A percentile compares a stretch with the other conserved stretches of the same genome.
phyloP scores from a whole-genome alignment of 371 early-diverging fungal species.

The Fennellomyces sp. region DNA sequence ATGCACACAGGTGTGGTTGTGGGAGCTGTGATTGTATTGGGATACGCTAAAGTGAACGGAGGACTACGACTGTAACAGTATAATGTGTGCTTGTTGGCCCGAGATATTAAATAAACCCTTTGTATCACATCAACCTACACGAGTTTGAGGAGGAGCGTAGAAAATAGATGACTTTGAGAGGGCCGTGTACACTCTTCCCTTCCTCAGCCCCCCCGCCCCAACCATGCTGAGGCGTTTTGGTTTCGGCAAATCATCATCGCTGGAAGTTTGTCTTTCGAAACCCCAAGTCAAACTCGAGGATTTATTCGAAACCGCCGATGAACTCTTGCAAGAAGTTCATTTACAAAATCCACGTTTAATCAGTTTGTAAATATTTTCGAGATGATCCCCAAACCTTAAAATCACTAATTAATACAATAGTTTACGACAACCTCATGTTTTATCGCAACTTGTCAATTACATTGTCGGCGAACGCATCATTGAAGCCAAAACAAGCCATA shows the following conservation, averaged over 20 bases:
- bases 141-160: too few relatives aligned
- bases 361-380: conserved; percentile 18
- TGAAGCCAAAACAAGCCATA: neutral
- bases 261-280: conserved; percentile 15
- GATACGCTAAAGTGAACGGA: conserved; percentile 22
- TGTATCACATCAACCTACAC: too few relatives aligned
- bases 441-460: conserved; percentile 25
- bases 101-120: neutral
- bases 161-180: too few relatives aligned
- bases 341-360: conserved; percentile 22
- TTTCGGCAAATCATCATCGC: conserved; percentile 12
- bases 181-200: conserved; percentile 4
- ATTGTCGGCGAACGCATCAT: conserved; percentile 10
- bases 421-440: conserved; percentile 17
- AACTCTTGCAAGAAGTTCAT: conserved; percentile 24
- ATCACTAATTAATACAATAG: neutral
- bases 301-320: conserved; percentile 16
- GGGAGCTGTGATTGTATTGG: conserved; percentile 16
- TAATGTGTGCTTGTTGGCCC: too few relatives aligned
- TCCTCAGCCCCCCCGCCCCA: neutral
- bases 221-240: conserved; percentile 23
- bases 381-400: neutral
- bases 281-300: conserved; percentile 19
- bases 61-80: conserved; percentile 23
- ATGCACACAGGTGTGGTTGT: conserved; percentile 14